Evolutionary conservation across 208 protist genomes (phyloP), one percentile per base, ranked within the genome.

Genomic region (Leishmania amazonensis): DNA sequence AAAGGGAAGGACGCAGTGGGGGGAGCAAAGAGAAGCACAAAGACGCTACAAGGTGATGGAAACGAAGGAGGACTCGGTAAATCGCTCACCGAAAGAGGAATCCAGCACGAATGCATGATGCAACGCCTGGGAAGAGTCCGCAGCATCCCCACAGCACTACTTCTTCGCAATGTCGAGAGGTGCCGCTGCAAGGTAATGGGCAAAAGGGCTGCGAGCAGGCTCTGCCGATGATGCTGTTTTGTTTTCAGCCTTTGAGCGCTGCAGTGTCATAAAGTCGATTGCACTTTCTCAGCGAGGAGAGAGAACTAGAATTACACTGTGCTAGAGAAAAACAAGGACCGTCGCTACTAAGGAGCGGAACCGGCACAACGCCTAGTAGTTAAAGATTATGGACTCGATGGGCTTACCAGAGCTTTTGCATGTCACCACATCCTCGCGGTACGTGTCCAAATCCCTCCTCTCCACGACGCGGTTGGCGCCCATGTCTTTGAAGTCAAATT

Each of bases 321-420:
- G 35, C 8, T 11, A 70, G 35, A 49, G 42, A n/a, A 49, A 19
- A 2, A 72, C 47, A 17, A 24, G 15, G 8, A n/a, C n/a, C 7
- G 19, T 28, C 45, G 7, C 40, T 72, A 72, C 67, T 8, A 17
- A 8, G 2, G 67, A 17, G 21, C 51, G 40, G 15, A 45, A 51
- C 24, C 35, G 19, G 67, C 38, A 49, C 21, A 72, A 35, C n/a
- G 17, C 8, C 79, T 95, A 97, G 87, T 92, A 97, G 67, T 97
- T 95, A 81, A 97, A 97, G 72, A 97, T 95, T 53, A 97, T 81
- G 31, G 75, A 86, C 84, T 97, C 94, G 35, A 97, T 72, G 0
- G 91, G 91, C 51, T 65, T 72, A 7, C 87, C 88, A 38, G 78
- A 60, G 9, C 83, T 80, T 79, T 90, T 94, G 78, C 85, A 90